Conservation (phyloP, 495 filamentous ascomycete genomes). For the Aspergillus biplanus region DNA sequence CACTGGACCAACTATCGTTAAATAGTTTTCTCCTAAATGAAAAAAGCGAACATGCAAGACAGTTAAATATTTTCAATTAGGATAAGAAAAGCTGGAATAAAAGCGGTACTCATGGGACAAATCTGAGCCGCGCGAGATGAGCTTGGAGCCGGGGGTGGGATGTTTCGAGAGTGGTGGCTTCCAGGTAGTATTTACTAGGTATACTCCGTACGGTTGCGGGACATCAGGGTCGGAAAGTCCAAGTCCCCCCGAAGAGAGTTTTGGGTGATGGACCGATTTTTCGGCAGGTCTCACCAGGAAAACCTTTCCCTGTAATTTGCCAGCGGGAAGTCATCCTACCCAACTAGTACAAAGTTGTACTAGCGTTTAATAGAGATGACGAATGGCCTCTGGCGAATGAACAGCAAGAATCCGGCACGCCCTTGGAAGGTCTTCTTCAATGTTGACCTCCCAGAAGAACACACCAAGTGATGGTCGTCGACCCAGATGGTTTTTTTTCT, state of each 20-base stretch:
- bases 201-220: constrained; percentile 5
- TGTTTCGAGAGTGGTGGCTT: neutral
- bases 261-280: constrained; percentile 4
- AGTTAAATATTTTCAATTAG: neutral
- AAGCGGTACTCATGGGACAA: neutral
- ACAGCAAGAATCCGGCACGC: constrained; percentile 27
- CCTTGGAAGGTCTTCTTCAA: neutral
- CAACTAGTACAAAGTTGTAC: constrained; percentile 1
- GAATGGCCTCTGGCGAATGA: constrained; percentile 42
- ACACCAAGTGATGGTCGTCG: too few relatives aligned
- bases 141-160: neutral
- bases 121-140: neutral
- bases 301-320: neutral
- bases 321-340: neutral
- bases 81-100: neutral
- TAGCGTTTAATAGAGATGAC: constrained; percentile 35
- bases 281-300: neutral
- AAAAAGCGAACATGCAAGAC: neutral
- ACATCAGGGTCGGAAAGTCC: neutral
- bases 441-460: neutral
- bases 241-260: neutral
- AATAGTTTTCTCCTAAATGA: neutral
- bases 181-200: constrained; percentile 2
- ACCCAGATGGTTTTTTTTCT: too few relatives aligned
- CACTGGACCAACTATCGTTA: neutral